Evolutionary conservation across 768 basidiomycete species (phyloP).

Genomic region (Trichaptum fuscoviolaceum): DNA sequence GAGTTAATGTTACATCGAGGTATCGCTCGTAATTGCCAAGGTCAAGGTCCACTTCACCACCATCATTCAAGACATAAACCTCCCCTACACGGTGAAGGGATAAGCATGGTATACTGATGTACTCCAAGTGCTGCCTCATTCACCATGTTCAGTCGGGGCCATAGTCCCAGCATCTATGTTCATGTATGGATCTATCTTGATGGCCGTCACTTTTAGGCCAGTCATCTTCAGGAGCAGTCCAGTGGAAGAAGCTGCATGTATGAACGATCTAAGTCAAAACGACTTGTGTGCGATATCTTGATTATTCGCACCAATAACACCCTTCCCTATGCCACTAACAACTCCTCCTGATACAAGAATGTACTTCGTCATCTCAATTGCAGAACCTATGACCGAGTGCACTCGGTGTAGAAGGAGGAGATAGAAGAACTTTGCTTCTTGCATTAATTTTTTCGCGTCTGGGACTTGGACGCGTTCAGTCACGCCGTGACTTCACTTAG

Average conservation of each 20-base stretch:
- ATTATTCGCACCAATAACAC: slow-evolving; percentile 83
- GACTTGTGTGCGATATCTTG: neutral
- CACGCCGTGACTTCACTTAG: no score
- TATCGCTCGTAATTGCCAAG: slow-evolving; percentile 99
- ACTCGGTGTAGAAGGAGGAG: neutral
- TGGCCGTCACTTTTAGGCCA: slow-evolving; percentile 94
- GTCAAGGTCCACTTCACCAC: slow-evolving; percentile 97
- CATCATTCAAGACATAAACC: slow-evolving; percentile 97
- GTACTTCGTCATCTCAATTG: slow-evolving; percentile 77
- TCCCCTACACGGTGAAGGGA: slow-evolving; percentile 54
- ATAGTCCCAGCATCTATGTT: slow-evolving; percentile 99
- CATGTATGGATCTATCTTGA: slow-evolving; percentile 99
- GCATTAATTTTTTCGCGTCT: neutral
- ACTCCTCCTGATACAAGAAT: slow-evolving; percentile 96
- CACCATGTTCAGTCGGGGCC: slow-evolving; percentile 97
- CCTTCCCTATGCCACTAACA: slow-evolving; percentile 98
- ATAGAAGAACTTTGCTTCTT: neutral
- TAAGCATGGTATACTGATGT: slow-evolving; percentile 1
- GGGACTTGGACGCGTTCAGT: neutral
- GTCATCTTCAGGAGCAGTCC: slow-evolving; percentile 92
- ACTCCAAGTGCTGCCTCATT: slow-evolving; percentile 16
- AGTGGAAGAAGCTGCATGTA: slow-evolving; percentile 80
- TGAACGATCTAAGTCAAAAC: slow-evolving; percentile 19
- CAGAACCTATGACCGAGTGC: neutral
- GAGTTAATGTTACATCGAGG: slow-evolving; percentile 86